These are phyloP conservation scores for Pichia sp. DNA, from an alignment of 1,139 yeast genomes.

Conservation along the genomic window DNA sequence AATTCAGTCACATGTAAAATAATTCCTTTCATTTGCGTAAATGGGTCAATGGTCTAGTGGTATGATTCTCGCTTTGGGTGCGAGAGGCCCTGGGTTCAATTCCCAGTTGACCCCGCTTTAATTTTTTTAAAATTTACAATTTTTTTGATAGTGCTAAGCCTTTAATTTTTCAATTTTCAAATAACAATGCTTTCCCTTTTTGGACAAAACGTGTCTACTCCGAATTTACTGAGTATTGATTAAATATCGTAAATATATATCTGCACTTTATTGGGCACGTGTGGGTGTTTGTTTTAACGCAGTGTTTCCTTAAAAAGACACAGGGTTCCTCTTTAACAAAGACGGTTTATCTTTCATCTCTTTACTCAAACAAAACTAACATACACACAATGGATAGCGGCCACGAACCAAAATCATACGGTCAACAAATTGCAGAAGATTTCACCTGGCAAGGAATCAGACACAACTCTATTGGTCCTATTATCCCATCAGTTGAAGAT, in stretches of 20 bases:
- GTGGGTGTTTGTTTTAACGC: background rate
- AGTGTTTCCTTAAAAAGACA: background rate
- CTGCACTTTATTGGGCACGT: background rate
- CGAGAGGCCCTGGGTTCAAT: conserved; percentile 32
- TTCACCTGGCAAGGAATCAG: conserved; percentile 6
- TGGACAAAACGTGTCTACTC: background rate
- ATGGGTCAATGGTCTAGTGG: conserved; percentile 33
- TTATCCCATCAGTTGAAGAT: conserved; percentile 6
- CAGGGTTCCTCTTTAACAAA: background rate
- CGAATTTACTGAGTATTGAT: background rate
- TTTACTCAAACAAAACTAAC: background rate
- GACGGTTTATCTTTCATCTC: background rate
- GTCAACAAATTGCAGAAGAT: conserved; percentile 11
- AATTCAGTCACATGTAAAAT: too few relatives aligned
- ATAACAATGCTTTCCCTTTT: background rate
- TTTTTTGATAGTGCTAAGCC: background rate
- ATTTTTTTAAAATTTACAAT: background rate
- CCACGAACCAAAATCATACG: conserved; percentile 10
- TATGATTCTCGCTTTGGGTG: conserved; percentile 49
- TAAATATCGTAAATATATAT: too few relatives aligned
- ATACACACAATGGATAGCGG: conserved; percentile 1
- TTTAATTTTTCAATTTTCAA: background rate
- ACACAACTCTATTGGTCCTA: background rate
- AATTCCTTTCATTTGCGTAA: too few relatives aligned
- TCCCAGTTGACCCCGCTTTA: conserved; percentile 28